Conservation (phyloP, 1,139 yeast genomes). For the Blastobotrys apis region DNA sequence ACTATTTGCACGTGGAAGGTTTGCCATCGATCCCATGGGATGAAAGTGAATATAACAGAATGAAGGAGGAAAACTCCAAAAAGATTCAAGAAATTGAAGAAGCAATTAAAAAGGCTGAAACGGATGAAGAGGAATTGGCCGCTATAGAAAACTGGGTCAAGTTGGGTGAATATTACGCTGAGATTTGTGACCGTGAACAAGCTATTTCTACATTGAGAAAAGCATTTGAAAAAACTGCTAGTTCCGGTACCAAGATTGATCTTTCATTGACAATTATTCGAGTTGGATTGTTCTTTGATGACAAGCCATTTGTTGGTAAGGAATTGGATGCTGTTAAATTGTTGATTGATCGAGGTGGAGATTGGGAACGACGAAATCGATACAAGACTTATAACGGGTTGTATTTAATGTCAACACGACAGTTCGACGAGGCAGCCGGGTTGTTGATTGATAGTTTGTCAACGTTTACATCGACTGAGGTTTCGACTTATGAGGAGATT, state of each 20-base stretch:
- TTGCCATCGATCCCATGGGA: conserved; percentile 49
- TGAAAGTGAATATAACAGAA: conserved; percentile 47
- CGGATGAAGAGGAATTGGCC: conserved; percentile 87
- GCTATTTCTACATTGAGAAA: conserved; percentile 70
- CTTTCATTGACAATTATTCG: conserved; percentile 74
- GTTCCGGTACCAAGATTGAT: conserved; percentile 88
- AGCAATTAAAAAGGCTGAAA: conserved; percentile 68
- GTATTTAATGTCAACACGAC: conserved; percentile 76
- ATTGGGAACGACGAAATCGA: conserved; percentile 97
- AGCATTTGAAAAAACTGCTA: conserved; percentile 75
- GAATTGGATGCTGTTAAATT: conserved; percentile 69
- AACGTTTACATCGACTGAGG: conserved; percentile 93
- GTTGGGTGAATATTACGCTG: conserved; percentile 84
- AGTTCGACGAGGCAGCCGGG: conserved; percentile 78
- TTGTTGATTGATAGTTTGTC: conserved; percentile 86
- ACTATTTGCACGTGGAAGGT: conserved; percentile 56
- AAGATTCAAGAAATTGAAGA: conserved; percentile 56
- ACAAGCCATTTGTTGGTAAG: conserved; percentile 63
- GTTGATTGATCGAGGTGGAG: conserved; percentile 93
- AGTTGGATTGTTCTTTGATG: conserved; percentile 82
- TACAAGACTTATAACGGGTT: conserved; percentile 89
- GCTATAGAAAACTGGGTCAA: conserved; percentile 69
- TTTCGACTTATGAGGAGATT: conserved; percentile 83
- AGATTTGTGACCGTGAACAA: conserved; percentile 72
- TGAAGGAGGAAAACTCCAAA: conserved; percentile 52